Evolutionary conservation across 2,329 filamentous ascomycete species (phyloP), one percentile per base, ranked within the genome.

Genomic region (Cladosporium colombiae): DNA sequence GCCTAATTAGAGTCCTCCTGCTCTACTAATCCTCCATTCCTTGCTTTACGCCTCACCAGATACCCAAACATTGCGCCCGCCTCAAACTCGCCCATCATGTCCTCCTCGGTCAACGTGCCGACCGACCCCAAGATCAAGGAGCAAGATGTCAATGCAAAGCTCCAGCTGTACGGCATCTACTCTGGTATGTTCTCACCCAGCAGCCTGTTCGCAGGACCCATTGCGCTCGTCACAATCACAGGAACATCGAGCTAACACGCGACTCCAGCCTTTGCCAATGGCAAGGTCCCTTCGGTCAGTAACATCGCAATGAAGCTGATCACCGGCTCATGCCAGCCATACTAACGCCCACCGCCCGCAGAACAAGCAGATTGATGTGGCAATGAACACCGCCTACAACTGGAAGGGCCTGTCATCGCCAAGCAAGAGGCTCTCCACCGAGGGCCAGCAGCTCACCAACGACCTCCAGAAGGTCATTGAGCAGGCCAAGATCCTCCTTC

Each of bases 361-460:
- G 90, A 97, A 97, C 80, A 91, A 94, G 74, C 93, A 97, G 82
- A 96, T 97, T 78, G 95, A 98, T 81, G 85, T 97, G 58, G 93
- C 95, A 31, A 81, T 99, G 77, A 98, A 96, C 85, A 95, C 91
- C 77, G 90, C 92, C 72, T 84, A 97, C 60, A 83, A 84, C 37
- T 93, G 90, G 70, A 88, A 86, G 76, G 83, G 87, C 10, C 82
- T 98, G 29, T 80, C 86, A 3, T 86, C 81, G 27, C 93, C 93
- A 6, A 90, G 91, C 0, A 81, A 85, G 67, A 89, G 90, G 76
- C 88, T 99, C 6, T 98, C 94, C 0, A 70, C 84, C 1, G 95
- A 99, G 71, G 95, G 95, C 66, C 89, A 89, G 76, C 79, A 81
- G n/a, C 86, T 99, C 2, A 87, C 97, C 3, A 81, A 82, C 50